A percentile compares a stretch with the other conserved stretches of the same genome.
Conservation (phyloP, 2,329 filamentous ascomycete genomes). For the Scytalidium lignicola region DNA sequence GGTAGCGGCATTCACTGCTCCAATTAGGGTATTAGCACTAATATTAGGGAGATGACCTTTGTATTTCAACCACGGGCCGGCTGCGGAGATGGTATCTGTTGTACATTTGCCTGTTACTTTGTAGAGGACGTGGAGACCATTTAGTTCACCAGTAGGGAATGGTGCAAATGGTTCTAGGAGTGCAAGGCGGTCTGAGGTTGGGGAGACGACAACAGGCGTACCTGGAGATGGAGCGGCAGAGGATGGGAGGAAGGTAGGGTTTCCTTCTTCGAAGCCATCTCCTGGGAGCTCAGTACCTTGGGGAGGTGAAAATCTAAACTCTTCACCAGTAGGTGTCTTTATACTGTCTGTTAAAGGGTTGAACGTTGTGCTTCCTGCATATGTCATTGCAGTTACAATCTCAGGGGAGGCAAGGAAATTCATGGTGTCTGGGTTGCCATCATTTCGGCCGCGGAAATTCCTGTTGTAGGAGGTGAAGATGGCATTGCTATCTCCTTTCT, state of each 20-base stretch:
- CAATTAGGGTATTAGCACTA: constrained; percentile 93
- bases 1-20: constrained; percentile 86
- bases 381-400: constrained; percentile 93
- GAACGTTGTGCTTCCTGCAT: constrained; percentile 88
- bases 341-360: constrained; percentile 90
- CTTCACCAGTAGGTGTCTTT: constrained; percentile 69
- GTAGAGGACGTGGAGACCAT: constrained; percentile 79
- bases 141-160: constrained; percentile 73
- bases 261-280: constrained; percentile 70
- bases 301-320: constrained; percentile 81
- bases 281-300: constrained; percentile 61
- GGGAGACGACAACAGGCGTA: constrained; percentile 71
- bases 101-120: constrained; percentile 98
- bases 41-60: constrained; percentile 99
- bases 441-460: constrained; percentile 95
- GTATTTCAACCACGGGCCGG: constrained; percentile 97
- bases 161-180: constrained; percentile 83
- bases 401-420: constrained; percentile 98
- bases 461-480: constrained; percentile 98
- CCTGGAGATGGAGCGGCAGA: constrained; percentile 66
- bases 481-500: constrained; percentile 83
- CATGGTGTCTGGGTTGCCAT: constrained; percentile 95
- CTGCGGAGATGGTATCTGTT: constrained; percentile 96
- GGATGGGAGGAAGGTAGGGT: constrained; percentile 67
- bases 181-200: constrained; percentile 84